Base-by-base conservation (phyloP, 495 filamentous ascomycete genomes). In the Talaromyces borbonicus region DNA sequence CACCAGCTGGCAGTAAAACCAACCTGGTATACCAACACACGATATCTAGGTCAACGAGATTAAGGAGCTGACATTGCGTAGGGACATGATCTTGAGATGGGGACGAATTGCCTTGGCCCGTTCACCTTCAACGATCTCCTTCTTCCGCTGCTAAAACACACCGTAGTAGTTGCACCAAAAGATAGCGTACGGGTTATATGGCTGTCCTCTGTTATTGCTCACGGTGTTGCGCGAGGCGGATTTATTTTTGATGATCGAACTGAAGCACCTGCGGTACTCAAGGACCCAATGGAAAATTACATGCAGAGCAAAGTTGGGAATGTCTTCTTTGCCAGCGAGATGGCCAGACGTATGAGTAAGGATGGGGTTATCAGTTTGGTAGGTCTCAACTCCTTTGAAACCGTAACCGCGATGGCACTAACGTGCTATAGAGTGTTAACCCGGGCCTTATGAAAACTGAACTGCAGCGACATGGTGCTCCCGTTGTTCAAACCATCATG, bases 291-390 rank as follows among this genome's bases (percentile, higher is more conserved):
- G 38, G 22, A 40, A 4, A 63, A 60, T 26, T 72, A 73, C 49
- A 60, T 55, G 26, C 46, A 53, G 24, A 67, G 58, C 53, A 73
- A 73, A 49, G 54, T 59, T 6, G 69, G 68, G 1, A 66, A 62
- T 33, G 52, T 57, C 27, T 36, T 56, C 4, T 59, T 68, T 15
- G 52, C 46, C 4, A 46, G 51, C 35, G 66, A 70, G 44, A 67
- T 55, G 48, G 66, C 65, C 0, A 52, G 35, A 30, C 50, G 50
- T 18, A 7, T 32, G 2, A 16, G 24, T 16, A 40, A 23, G 4
- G 33, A 52, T 19, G 50, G 50, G 5, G 29, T 52, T 39, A 14
- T 52, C 25, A 50, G 52, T 27, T 29, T 54, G 18, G 51, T 53
- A 26, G 23, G 51, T 46, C 16, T 23, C 8, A 20, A n/a, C n/a